A percentile compares a stretch with the other conserved stretches of the same genome.
These are phyloP conservation scores for Talaromyces adpressus DNA, from an alignment of 495 filamentous ascomycete species.

Conservation along the genomic window DNA sequence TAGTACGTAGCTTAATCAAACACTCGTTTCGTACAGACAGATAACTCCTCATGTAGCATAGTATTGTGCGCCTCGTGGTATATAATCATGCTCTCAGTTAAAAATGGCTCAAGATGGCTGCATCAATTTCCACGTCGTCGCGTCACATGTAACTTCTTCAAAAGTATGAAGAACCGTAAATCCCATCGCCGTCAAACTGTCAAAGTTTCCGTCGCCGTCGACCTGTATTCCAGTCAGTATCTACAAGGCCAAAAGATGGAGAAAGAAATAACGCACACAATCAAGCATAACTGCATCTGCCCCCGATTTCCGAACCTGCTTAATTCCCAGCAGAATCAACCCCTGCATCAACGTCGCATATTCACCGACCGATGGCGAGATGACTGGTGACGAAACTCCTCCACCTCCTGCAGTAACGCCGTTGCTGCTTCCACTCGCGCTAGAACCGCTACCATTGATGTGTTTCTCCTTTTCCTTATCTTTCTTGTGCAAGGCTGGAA, in stretches of 20 bases:
- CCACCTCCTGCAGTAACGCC: slow-evolving; percentile 44
- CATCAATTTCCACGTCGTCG: slow-evolving; percentile 59
- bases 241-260: background rate
- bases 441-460: background rate
- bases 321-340: slow-evolving; percentile 70
- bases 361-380: slow-evolving; percentile 61
- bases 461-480: slow-evolving; percentile 14
- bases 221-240: slow-evolving; percentile 42
- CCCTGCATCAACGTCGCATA: slow-evolving; percentile 71
- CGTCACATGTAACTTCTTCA: slow-evolving; percentile 73
- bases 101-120: slow-evolving; percentile 18
- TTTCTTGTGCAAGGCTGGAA: slow-evolving; percentile 53
- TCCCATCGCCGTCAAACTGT: slow-evolving; percentile 67
- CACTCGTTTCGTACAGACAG: background rate
- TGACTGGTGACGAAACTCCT: slow-evolving; percentile 75
- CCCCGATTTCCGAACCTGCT: slow-evolving; percentile 72
- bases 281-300: slow-evolving; percentile 64
- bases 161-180: slow-evolving; percentile 69
- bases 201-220: slow-evolving; percentile 62
- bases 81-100: background rate
- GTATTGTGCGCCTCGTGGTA: background rate
- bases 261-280: slow-evolving; percentile 53
- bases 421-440: slow-evolving; percentile 11
- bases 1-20: background rate
- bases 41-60: background rate